Evolutionary conservation across 2,329 filamentous ascomycete genomes (phyloP).

Genomic region (Ilyonectria mors-panacis): DNA sequence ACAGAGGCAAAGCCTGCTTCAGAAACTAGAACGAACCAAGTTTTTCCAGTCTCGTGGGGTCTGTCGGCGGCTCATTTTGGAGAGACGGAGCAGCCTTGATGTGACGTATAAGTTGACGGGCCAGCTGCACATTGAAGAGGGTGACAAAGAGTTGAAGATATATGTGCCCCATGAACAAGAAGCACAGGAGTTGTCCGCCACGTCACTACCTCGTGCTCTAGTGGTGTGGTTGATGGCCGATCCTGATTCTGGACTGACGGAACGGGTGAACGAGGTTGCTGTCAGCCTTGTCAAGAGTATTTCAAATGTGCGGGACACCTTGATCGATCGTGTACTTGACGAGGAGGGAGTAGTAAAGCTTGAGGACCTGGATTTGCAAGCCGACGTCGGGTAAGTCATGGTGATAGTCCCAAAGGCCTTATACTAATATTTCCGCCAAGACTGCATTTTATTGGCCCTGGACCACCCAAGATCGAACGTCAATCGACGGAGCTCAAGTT

Average conservation of each 20-base stretch:
- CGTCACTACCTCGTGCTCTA: constrained; percentile 39
- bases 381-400: too few species aligned
- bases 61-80: neutral
- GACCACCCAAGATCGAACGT: too few species aligned
- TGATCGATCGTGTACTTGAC: constrained; percentile 18
- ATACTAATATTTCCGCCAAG: too few species aligned
- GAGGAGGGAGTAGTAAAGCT: too few species aligned
- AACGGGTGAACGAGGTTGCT: constrained; percentile 33
- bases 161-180: constrained; percentile 37
- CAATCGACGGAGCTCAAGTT: too few species aligned
- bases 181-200: constrained; percentile 39
- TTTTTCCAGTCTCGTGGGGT: neutral
- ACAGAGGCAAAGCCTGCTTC: neutral
- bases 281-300: constrained; percentile 37
- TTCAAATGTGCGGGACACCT: constrained; percentile 21
- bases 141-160: constrained; percentile 34
- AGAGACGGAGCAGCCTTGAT: too few species aligned
- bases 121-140: constrained; percentile 24
- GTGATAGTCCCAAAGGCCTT: too few species aligned
- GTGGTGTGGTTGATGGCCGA: constrained; percentile 45
- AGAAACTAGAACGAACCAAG: neutral
- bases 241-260: constrained; percentile 26
- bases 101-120: neutral
- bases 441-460: too few species aligned
- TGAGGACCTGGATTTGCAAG: too few species aligned